Percentiles rank a stretch among this genome's conserved stretches.
These are phyloP conservation scores for Trametes maxima DNA, from an alignment of 768 basidiomycete genomes.

Conservation along the genomic window DNA sequence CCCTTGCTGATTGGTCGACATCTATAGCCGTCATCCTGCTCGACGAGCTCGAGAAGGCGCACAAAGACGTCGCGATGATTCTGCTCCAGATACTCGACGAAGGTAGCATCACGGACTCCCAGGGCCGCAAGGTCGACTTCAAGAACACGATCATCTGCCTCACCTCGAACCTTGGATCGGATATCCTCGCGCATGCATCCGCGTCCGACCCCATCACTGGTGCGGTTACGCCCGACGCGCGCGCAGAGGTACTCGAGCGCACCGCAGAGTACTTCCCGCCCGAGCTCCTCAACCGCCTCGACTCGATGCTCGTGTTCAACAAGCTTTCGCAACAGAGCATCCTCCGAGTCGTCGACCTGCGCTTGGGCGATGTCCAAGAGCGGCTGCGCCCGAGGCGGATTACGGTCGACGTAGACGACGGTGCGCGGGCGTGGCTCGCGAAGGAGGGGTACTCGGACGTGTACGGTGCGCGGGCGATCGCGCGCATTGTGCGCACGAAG, in stretches of 20 bases:
- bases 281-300: slow-evolving; percentile 87
- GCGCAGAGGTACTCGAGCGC: slow-evolving; percentile 68
- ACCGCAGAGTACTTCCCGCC: slow-evolving; percentile 86
- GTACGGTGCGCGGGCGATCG: slow-evolving; percentile 88
- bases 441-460: slow-evolving; percentile 78
- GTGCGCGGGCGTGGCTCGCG: slow-evolving; percentile 69
- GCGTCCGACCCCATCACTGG: slow-evolving; percentile 63
- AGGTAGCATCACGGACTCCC: slow-evolving; percentile 86
- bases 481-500: slow-evolving; percentile 79
- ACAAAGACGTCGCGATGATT: slow-evolving; percentile 92
- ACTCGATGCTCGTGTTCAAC: slow-evolving; percentile 89
- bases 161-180: slow-evolving; percentile 80
- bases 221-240: slow-evolving; percentile 61
- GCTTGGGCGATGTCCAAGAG: slow-evolving; percentile 71
- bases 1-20: not conserved
- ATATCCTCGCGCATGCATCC: slow-evolving; percentile 70
- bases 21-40: slow-evolving; percentile 60
- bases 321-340: slow-evolving; percentile 78
- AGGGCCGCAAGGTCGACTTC: slow-evolving; percentile 88
- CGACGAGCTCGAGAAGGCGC: slow-evolving; percentile 77
- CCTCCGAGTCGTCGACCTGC: slow-evolving; percentile 74
- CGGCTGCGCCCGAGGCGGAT: slow-evolving; percentile 69
- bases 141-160: slow-evolving; percentile 94
- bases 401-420: slow-evolving; percentile 65
- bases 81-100: slow-evolving; percentile 91